These are phyloP conservation scores for Sherardia arvensis DNA, from an alignment of 257 asterid species.

Conservation along the genomic window DNA sequence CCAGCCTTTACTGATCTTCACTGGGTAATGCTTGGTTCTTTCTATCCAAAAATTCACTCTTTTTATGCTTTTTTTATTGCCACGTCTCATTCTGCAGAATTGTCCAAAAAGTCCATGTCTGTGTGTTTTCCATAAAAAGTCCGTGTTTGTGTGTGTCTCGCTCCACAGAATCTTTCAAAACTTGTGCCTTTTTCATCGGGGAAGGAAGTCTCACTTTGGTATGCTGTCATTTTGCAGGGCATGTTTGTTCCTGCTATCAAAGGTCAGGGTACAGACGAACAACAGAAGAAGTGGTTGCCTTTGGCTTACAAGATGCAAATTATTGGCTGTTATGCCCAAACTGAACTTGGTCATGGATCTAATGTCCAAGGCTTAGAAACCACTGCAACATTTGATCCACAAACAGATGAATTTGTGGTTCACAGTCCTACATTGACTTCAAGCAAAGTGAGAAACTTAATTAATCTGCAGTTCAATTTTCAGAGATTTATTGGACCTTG, in stretches of 20 bases:
- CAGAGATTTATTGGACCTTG: not conserved
- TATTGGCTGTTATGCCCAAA: constrained; percentile 98
- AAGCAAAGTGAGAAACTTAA: constrained; percentile 63
- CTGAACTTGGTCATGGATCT: constrained; percentile 99
- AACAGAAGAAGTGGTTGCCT: constrained; percentile 81
- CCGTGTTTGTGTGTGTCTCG: not conserved
- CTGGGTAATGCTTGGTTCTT: constrained; percentile 44
- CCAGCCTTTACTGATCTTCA: constrained; percentile 98
- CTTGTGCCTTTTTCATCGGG: not conserved
- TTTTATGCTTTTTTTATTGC: not conserved
- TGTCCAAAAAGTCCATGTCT: not conserved
- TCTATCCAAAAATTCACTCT: not conserved
- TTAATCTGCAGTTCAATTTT: not conserved
- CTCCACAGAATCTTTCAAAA: not conserved
- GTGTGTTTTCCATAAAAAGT: too few species aligned
- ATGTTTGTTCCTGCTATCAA: constrained; percentile 92
- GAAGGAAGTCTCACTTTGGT: constrained; percentile 7
- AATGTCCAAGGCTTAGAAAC: constrained; percentile 99
- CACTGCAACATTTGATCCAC: constrained; percentile 89
- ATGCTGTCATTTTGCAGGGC: constrained; percentile 43
- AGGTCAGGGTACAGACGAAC: constrained; percentile 95
- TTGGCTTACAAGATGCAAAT: constrained; percentile 94
- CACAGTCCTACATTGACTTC: constrained; percentile 98
- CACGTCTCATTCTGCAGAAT: not conserved
- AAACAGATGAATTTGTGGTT: constrained; percentile 81